Evolutionary conservation across 805 yeast species (phyloP).

Genomic region (Yamadazyma scolyti): DNA sequence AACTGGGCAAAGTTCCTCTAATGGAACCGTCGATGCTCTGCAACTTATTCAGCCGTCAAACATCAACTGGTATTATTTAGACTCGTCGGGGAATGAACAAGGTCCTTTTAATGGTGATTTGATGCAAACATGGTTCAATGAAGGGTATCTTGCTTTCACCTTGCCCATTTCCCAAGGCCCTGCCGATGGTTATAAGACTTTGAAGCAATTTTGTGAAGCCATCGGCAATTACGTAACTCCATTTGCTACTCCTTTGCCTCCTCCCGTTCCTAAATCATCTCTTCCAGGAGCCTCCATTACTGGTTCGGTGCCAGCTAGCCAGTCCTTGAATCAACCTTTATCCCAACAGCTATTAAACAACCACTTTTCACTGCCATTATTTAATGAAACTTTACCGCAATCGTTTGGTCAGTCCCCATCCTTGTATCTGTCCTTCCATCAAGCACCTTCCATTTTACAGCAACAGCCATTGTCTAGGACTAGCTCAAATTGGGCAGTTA

Average conservation of each 20-base stretch:
- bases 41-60: conserved; percentile 12
- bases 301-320: not conserved
- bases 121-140: conserved; percentile 77
- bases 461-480: conserved; percentile 28
- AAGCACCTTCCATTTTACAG: conserved; percentile 34
- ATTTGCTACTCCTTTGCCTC: conserved; percentile 56
- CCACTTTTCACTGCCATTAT: not conserved
- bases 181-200: conserved; percentile 45
- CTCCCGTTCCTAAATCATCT: conserved; percentile 1
- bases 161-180: conserved; percentile 58
- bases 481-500: conserved; percentile 40
- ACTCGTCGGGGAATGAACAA: conserved; percentile 65
- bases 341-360: not conserved
- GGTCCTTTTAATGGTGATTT: conserved; percentile 74
- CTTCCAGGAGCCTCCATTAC: not conserved
- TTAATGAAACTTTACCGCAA: conserved; percentile 3
- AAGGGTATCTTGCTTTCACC: conserved; percentile 53
- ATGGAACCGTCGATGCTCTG: not conserved
- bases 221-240: conserved; percentile 55
- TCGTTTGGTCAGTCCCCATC: conserved; percentile 4
- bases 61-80: conserved; percentile 70
- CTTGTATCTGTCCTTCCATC: conserved; percentile 8
- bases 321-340: not conserved
- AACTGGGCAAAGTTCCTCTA: not conserved
- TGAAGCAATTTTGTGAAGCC: conserved; percentile 49